Evolutionary conservation across 2,329 filamentous ascomycete species (phyloP).

Genomic region (Clarireedia monteithiana): DNA sequence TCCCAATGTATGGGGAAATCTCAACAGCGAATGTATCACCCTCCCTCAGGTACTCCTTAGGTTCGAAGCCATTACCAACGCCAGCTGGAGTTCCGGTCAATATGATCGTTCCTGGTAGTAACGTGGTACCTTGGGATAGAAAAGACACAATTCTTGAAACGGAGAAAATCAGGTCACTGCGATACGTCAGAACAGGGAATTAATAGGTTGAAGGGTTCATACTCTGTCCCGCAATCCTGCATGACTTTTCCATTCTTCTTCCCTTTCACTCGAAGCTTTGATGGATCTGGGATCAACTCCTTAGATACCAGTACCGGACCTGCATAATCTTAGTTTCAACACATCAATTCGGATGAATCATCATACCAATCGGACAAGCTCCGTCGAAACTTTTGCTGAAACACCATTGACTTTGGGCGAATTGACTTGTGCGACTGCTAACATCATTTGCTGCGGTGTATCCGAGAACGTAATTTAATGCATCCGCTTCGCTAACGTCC

Average conservation of each 20-base stretch:
- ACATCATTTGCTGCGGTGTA: constrained; percentile 52
- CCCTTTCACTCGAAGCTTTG: constrained; percentile 35
- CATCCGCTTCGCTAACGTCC: constrained; percentile 39
- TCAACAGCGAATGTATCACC: constrained; percentile 42
- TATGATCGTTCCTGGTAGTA: constrained; percentile 37
- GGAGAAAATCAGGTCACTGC: constrained; percentile 38
- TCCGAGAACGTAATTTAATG: constrained; percentile 44
- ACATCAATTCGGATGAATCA: background rate
- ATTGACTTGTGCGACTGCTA: constrained; percentile 43
- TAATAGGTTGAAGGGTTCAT: constrained; percentile 12
- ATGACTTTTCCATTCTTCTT: constrained; percentile 41
- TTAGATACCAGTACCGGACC: constrained; percentile 42
- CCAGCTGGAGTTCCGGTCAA: constrained; percentile 40
- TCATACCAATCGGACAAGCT: constrained; percentile 37
- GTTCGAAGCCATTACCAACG: constrained; percentile 22
- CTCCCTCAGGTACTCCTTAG: constrained; percentile 36
- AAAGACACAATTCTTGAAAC: constrained; percentile 38
- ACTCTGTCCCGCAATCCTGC: constrained; percentile 37
- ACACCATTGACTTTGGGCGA: constrained; percentile 41
- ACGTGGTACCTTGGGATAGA: constrained; percentile 35
- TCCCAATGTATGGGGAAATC: constrained; percentile 41
- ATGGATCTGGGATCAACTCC: constrained; percentile 34
- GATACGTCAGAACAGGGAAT: background rate
- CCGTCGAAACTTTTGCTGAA: constrained; percentile 44
- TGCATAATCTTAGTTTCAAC: constrained; percentile 18